Percentiles rank a stretch among this genome's conserved stretches.
These are phyloP conservation scores for Aspergillus uvarum DNA, from an alignment of 2,329 filamentous ascomycete genomes.

Conservation along the genomic window DNA sequence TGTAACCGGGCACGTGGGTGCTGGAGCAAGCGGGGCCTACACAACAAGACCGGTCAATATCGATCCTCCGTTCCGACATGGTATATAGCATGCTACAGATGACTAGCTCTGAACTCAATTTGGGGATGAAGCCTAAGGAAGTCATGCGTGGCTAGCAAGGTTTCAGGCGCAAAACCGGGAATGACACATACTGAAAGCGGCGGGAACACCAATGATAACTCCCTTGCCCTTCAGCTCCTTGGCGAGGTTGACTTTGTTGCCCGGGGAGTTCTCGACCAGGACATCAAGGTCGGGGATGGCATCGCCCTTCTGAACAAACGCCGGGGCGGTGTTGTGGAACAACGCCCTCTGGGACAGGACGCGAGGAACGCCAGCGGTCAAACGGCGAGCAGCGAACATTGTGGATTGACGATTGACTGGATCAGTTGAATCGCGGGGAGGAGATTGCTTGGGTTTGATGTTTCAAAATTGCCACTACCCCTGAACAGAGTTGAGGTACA, in stretches of 20 bases:
- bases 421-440: too few relatives aligned
- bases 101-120: neutral
- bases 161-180: neutral
- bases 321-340: constrained; percentile 42
- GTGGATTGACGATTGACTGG: constrained; percentile 7
- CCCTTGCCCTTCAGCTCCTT: constrained; percentile 75
- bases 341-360: constrained; percentile 32
- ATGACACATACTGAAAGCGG: constrained; percentile 63
- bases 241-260: constrained; percentile 85
- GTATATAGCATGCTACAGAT: neutral
- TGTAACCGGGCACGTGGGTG: constrained; percentile 80
- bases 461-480: neutral
- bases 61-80: neutral
- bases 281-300: constrained; percentile 73
- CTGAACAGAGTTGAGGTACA: neutral
- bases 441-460: neutral
- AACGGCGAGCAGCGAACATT: constrained; percentile 42
- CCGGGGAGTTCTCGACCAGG: constrained; percentile 80
- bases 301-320: constrained; percentile 72
- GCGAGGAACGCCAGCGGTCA: constrained; percentile 34
- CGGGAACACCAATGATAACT: constrained; percentile 81
- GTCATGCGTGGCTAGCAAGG: neutral
- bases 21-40: constrained; percentile 62
- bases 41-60: neutral
- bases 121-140: neutral